Base-by-base conservation (phyloP, 805 yeast species). In the Yarrowia bubula region DNA sequence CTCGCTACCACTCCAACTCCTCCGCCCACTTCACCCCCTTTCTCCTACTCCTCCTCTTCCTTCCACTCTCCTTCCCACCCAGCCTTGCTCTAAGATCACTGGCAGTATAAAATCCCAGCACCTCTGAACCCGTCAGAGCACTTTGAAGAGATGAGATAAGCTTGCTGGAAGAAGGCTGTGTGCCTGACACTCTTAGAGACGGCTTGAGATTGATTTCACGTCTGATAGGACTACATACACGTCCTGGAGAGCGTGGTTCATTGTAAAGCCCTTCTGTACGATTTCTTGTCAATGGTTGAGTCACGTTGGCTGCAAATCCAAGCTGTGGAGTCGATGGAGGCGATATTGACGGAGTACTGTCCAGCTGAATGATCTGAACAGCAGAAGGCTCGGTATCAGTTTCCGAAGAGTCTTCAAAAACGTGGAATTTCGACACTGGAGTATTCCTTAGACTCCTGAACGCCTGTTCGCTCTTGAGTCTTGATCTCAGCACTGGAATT, bases 271-370 rank as follows among this genome's bases (percentile, higher is more conserved):
- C 57, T 10, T 39, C 55, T 17, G 41, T 14, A 42, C 8, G 5
- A 17, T 17, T 35, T 8, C 57, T n/a, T 1, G 42, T 28, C 9
- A 50, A 42, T 3, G 57, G 57, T 17, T 50, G 42, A 3, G 57
- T 50, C 18, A 50, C 57, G 18, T 50, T 50, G 32, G 57, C 57
- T 1, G 57, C 57, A 8, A 50, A 50, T 8, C 57, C 57, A 1
- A 33, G 53, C 11, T 15, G 51, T 1, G 55, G 55, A 3, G 55
- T 33, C 7, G 55, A 35, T 4, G 57, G 57, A 8, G 57, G 57
- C 1, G 57, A 33, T 4, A 50, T 17, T 1, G 57, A 17, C 2
- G 57, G 57, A 31, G 28, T 22, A 22, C 28, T 22, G 28, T 22
- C 28, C 5, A 22, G 28, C 28, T 22, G 28, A 22, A 22, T 22